Percentiles rank a stretch among this genome's conserved stretches.
Conservation (phyloP, 331 rosid genomes). For the Prunus yedoensis region DNA sequence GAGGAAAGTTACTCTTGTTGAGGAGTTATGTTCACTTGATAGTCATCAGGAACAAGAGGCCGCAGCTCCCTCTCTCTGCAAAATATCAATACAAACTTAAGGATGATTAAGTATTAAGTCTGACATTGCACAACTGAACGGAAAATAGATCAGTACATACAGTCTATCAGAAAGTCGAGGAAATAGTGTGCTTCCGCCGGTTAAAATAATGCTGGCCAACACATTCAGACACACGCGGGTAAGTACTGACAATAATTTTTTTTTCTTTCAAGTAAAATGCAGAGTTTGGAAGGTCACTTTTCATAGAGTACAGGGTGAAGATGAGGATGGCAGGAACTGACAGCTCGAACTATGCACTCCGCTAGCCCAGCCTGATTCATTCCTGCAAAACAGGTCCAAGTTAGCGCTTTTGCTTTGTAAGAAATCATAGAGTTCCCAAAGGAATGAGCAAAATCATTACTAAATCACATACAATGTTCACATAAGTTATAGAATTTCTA, state of each 20-base stretch:
- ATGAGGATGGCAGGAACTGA: conserved; percentile 75
- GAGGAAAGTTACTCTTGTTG: conserved; percentile 77
- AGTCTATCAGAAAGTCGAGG: conserved; percentile 81
- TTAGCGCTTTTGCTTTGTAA: conserved; percentile 19
- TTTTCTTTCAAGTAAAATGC: neutral
- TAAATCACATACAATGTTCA: neutral
- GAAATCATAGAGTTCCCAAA: neutral
- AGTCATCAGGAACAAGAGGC: conserved; percentile 87
- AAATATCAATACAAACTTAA: conserved; percentile 8
- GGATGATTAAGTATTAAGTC: neutral
- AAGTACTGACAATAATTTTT: neutral
- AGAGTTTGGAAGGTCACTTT: conserved; percentile 42
- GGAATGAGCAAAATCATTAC: conserved; percentile 2
- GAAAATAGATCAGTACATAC: conserved; percentile 40
- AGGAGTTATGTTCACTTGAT: conserved; percentile 73
- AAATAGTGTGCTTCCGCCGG: conserved; percentile 91
- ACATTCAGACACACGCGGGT: neutral
- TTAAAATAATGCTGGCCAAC: conserved; percentile 76
- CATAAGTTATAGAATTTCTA: neutral
- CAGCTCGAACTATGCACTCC: conserved; percentile 86
- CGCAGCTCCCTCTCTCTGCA: conserved; percentile 91
- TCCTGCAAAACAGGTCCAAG: conserved; percentile 47
- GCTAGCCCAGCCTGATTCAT: conserved; percentile 97
- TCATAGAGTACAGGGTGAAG: conserved; percentile 90
- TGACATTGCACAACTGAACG: neutral